Base-by-base conservation (phyloP, 169 alveolate species). In the Eimeria sp. region DNA sequence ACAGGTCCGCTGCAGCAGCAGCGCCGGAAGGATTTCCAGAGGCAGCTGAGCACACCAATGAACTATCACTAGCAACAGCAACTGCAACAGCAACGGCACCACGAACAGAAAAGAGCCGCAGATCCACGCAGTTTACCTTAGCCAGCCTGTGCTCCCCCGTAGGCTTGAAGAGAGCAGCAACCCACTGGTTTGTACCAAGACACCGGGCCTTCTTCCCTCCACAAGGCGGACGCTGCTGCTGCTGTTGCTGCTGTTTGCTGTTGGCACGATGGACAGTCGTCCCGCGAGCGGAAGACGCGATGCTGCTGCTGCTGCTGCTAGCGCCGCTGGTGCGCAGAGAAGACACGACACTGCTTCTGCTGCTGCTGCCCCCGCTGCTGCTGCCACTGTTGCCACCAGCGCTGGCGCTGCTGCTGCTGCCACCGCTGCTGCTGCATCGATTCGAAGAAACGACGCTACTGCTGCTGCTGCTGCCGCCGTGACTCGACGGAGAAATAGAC, bases 121-220 rank as follows among this genome's bases (percentile, higher is more conserved):
- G 2, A 14, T 49, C 23, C 52, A 52, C 25, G 89, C 20, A n/a
- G 4, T 14, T 64, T 87, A 87, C 93, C 93, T 87, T 87, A 16
- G 93, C 93, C 66, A 87, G 83, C 43, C 93, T 60, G 82, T 62
- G 93, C 62, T 64, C 60, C 60, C 93, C 93, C 49, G 93, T 87
- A 20, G 93, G 93, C 49, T 87, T 87, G 93, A 87, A 87, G 33
- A 87, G 93, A 64, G 93, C 93, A 40, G 93, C 93, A 43, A 87
- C 93, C 93, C 93, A 87, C 82, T 87, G 93, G 62, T 87, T 87
- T 68, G 62, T 64, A 66, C 93, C 46, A 46, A 87, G 93, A 52
- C 82, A 87, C 52, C 93, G 93, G 27, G 93, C 93, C 62, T 62
- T 33, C 66, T 87, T 87, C 33, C 82, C 93, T 23, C 93, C 93